Conservation (phyloP, 768 basidiomycete genomes). For the Termitomyces sp. region DNA sequence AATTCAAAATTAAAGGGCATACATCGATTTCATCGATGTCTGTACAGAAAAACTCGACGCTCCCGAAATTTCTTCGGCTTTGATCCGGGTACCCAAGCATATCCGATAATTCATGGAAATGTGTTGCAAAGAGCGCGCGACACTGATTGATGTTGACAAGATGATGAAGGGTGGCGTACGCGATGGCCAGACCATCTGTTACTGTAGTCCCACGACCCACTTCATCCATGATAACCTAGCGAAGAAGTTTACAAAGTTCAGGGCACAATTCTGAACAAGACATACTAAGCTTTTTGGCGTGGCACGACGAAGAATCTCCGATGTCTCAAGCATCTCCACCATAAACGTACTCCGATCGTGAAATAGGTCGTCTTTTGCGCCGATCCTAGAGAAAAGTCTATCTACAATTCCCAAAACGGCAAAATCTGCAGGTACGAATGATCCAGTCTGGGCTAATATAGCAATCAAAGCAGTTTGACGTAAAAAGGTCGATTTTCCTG, state of each 20-base stretch:
- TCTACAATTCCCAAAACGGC: slow-evolving; percentile 86
- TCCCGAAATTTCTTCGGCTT: slow-evolving; percentile 43
- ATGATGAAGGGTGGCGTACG: slow-evolving; percentile 87
- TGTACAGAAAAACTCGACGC: slow-evolving; percentile 85
- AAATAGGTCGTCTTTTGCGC: slow-evolving; percentile 93
- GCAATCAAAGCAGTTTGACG: slow-evolving; percentile 88
- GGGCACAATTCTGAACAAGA: slow-evolving; percentile 1
- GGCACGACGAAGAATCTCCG: slow-evolving; percentile 82
- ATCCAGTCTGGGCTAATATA: slow-evolving; percentile 88
- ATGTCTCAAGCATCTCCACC: slow-evolving; percentile 97
- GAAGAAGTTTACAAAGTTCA: slow-evolving; percentile 1
- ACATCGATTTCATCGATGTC: slow-evolving; percentile 78
- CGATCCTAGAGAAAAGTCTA: slow-evolving; percentile 88
- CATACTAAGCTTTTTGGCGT: slow-evolving; percentile 79
- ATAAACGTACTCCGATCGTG: slow-evolving; percentile 94
- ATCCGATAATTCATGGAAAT: slow-evolving; percentile 91
- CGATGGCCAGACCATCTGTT: slow-evolving; percentile 88
- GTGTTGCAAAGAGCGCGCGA: slow-evolving; percentile 94
- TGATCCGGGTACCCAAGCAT: slow-evolving; percentile 64
- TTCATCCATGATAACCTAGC: slow-evolving; percentile 98
- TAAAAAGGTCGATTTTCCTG: slow-evolving; percentile 89
- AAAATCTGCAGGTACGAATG: slow-evolving; percentile 85
- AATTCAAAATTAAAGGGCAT: slow-evolving; percentile 19
- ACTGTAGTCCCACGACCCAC: slow-evolving; percentile 96
- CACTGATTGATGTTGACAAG: slow-evolving; percentile 66